Conservation (phyloP, 148 eudicot species). For the Rheum nobile region DNA sequence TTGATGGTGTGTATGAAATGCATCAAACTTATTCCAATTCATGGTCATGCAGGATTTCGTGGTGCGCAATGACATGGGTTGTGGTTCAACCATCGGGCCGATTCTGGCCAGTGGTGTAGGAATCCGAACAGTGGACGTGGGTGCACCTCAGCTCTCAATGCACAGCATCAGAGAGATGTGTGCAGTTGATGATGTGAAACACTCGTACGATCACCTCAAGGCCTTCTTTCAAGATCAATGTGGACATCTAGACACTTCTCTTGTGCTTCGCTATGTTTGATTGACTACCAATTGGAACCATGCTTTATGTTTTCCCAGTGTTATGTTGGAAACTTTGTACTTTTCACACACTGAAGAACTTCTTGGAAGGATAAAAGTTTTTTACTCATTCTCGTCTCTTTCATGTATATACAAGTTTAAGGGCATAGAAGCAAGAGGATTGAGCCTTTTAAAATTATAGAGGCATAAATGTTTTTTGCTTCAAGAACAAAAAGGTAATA, state of each 20-base stretch:
- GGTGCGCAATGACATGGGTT: conserved; percentile 85
- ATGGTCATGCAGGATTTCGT: conserved; percentile 61
- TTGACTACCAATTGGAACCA: background rate
- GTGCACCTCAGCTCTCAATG: conserved; percentile 94
- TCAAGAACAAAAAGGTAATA: background rate
- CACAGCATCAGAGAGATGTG: conserved; percentile 99
- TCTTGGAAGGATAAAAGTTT: background rate
- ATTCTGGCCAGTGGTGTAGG: conserved; percentile 96
- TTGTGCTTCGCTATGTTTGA: background rate
- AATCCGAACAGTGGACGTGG: conserved; percentile 89
- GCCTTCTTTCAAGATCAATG: conserved; percentile 57
- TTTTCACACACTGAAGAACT: background rate
- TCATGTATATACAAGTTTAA: no score
- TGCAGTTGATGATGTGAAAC: conserved; percentile 81
- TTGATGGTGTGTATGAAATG: no score
- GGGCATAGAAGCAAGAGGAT: no score
- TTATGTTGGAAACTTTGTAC: background rate
- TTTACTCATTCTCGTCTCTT: no score
- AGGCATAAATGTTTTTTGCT: no score
- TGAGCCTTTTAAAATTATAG: no score
- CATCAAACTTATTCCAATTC: background rate
- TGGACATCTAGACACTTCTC: conserved; percentile 34
- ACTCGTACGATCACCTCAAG: conserved; percentile 75
- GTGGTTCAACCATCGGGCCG: conserved; percentile 97
- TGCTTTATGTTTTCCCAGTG: background rate